phyloP scores from a whole-genome alignment of 768 basidiomycete genomes.

The Collybia mongolica region DNA sequence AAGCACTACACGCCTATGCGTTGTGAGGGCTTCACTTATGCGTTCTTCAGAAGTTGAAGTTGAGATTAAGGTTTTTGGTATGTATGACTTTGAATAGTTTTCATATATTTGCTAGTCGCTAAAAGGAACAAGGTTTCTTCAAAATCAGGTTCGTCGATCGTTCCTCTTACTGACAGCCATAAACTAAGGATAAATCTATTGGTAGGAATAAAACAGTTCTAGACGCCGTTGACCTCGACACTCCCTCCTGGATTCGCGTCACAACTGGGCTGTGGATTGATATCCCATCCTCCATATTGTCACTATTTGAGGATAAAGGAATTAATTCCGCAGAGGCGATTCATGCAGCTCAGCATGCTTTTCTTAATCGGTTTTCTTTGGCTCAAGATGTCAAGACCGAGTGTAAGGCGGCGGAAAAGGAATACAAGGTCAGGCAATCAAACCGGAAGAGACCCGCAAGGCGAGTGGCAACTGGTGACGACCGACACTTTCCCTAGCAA shows the following conservation, averaged over 20 bases:
- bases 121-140: conserved; percentile 58
- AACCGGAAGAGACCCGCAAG: conserved; percentile 68
- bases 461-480: conserved; percentile 24
- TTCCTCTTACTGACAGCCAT: neutral
- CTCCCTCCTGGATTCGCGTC: conserved; percentile 72
- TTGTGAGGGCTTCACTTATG: neutral
- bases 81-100: conserved; percentile 13
- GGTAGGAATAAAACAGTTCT: conserved; percentile 62
- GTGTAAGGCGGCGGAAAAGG: conserved; percentile 79
- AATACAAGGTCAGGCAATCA: conserved; percentile 53
- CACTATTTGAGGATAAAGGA: conserved; percentile 49
- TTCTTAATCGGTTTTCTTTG: conserved; percentile 75
- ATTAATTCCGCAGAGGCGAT: conserved; percentile 78
- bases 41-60: conserved; percentile 53
- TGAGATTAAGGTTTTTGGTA: conserved; percentile 73
- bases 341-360: conserved; percentile 82
- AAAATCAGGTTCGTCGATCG: conserved; percentile 57
- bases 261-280: conserved; percentile 82
- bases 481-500: neutral
- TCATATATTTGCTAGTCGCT: neutral
- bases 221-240: conserved; percentile 76
- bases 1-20: conserved; percentile 22
- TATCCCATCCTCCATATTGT: conserved; percentile 52
- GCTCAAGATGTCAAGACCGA: conserved; percentile 74
- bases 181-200: neutral